Evolutionary conservation across 805 yeast species (phyloP), one percentile per base, ranked within the genome.

Genomic region (Metschnikowia sp.): DNA sequence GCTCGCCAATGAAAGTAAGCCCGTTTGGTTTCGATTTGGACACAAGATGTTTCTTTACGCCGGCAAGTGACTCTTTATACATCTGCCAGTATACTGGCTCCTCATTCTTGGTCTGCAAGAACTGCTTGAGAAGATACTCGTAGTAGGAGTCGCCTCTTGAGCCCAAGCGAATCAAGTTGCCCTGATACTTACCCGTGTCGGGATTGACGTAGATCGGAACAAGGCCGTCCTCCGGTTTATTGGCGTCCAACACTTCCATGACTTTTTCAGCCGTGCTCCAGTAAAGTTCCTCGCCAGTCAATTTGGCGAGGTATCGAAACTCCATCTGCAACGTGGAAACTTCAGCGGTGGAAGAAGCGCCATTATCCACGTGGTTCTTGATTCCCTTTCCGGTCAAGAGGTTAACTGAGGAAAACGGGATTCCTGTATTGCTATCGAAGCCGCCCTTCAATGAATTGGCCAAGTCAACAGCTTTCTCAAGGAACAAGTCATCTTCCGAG

Each of bases 111-210:
- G 97, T 88, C 64, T 87, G 91, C 54, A 91, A 66, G 59, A 85
- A 88, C 66, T 89, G 96, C 64, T 90, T 90, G 54, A 90, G 72
- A 39, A 91, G 70, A 62, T 89, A 89, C 68, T 91, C 97, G 61
- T 91, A 90, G 63, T 90, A 91, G 0, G 96, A 88, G 66, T 90
- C 97, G 40, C 96, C 97, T 56, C 97, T 76, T 0, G 96, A 86
- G 0, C 97, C 97, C 47, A 91, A 69, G 53, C 97, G 77, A 51
- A 92, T 88, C 44, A 78, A 65, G 2, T 62, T 57, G 0, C 89
- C 89, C 49, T 72, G 78, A 63, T 79, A 89, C 51, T 72, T 69
- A 5, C 94, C 97, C 0, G 84, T 77, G 36, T 81, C 84, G 8
- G 96, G 94, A 33, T 79, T 71, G 33, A 91, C 82, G 59, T 73